Evolutionary conservation across 305 asterid genomes (phyloP), one percentile per base, ranked within the genome.

Genomic region (Solanum hybrid): DNA sequence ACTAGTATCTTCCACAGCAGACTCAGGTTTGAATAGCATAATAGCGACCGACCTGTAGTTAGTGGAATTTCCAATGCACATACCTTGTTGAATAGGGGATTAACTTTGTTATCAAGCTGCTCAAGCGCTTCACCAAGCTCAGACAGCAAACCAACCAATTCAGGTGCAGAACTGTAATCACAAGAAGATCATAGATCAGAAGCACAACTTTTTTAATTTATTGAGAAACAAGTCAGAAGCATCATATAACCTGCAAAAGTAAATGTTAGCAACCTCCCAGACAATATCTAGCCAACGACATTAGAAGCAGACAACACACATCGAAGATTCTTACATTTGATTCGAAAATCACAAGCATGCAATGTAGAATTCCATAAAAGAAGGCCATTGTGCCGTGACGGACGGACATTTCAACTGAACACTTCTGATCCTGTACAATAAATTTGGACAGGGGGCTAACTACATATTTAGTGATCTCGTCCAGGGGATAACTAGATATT

Each of bases 81-180:
- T 93, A 97, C 99, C 98, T 94, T 95, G 89, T 91, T 92, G 15
- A 96, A 92, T 24, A 96, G 94, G 79, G 98, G 99, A 93, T 93
- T 94, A 92, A 97, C 98, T 91, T 94, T 95, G 93, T 93, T 93
- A 91, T 97, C 98, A 88, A 95, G 98, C 91, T 95, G 93, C 90
- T 94, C 95, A 79, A 94, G 93, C 61, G 98, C 93, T 87, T 94
- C 97, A 90, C 95, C 93, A 89, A 97, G 96, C 94, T 96, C 99
- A n/a, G 98, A 92, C 91, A 96, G 93, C 91, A 96, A 95, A 91
- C 98, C 98, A 93, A 97, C 92, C 91, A 97, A 91, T 93, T 97
- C 99, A 14, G 99, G 99, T 86, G 98, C 98, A 90, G 97, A 96
- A 94, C 99, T 97, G 96, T 91, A 51, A 91, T 87, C 93, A 31